Evolutionary conservation across 352 stramenopile genomes (phyloP).

Genomic region (Globisporangium alternatum): DNA sequence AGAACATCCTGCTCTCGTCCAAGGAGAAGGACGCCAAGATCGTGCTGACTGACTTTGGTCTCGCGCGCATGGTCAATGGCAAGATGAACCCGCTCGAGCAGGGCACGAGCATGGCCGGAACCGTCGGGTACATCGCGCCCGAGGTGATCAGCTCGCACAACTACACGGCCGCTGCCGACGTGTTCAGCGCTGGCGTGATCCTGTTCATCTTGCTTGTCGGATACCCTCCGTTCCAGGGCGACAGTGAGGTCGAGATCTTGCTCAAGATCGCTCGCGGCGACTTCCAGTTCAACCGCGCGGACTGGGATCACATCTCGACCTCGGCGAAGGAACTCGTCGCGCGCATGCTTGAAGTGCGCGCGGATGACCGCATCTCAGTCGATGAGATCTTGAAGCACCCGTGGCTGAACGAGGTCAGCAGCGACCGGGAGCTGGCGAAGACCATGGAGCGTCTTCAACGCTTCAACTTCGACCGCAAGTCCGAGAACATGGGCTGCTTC

Average conservation of each 20-base stretch:
- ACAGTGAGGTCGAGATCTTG: constrained; percentile 73
- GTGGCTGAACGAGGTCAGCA: constrained; percentile 43
- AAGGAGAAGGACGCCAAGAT: constrained; percentile 57
- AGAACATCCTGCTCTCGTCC: constrained; percentile 74
- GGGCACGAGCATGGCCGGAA: constrained; percentile 68
- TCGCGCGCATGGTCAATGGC: constrained; percentile 72
- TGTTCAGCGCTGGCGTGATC: constrained; percentile 82
- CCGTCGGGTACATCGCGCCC: constrained; percentile 76
- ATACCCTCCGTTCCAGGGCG: constrained; percentile 72
- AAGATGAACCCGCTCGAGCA: constrained; percentile 61
- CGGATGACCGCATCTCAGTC: constrained; percentile 69
- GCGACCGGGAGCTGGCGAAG: constrained; percentile 30
- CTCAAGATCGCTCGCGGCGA: constrained; percentile 75
- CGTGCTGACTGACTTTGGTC: constrained; percentile 72
- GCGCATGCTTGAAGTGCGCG: constrained; percentile 71
- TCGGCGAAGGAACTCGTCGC: constrained; percentile 65
- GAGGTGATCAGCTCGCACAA: constrained; percentile 67
- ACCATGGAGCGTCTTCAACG: constrained; percentile 57
- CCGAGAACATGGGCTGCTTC: constrained; percentile 70
- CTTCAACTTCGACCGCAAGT: constrained; percentile 83
- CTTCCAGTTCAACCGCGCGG: constrained; percentile 60
- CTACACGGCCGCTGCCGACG: constrained; percentile 67
- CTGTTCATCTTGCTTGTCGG: constrained; percentile 77
- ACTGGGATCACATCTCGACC: constrained; percentile 59
- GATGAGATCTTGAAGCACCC: constrained; percentile 59